Conservation (phyloP, 257 asterid genomes). For the Dorcoceras hygrometricum region DNA sequence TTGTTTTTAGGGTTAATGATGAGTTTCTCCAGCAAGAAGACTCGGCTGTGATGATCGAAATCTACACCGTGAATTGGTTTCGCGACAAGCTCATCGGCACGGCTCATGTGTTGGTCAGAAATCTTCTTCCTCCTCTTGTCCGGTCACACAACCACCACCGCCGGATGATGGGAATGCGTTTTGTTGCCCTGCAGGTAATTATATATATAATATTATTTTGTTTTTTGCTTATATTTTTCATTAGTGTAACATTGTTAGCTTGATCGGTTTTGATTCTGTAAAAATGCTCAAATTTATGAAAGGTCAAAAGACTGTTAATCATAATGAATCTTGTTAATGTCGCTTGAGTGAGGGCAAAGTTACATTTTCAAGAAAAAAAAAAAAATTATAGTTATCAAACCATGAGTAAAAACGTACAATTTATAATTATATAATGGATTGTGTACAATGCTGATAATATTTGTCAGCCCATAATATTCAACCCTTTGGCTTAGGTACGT, state of each 20-base stretch:
- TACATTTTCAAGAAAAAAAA: no score
- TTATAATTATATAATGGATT: no score
- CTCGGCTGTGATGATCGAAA: slow-evolving; percentile 45
- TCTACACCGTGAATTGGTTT: slow-evolving; percentile 38
- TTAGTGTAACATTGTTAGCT: slow-evolving; percentile 40
- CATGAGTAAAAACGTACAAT: no score
- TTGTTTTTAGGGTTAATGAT: slow-evolving; percentile 54
- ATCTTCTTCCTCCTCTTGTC: slow-evolving; percentile 35
- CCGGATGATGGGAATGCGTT: slow-evolving; percentile 59
- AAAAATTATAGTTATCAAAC: no score
- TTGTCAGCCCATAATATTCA: no score
- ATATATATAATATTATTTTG: no score
- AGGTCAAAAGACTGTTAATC: slow-evolving; percentile 43
- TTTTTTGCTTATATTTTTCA: slow-evolving; percentile 5
- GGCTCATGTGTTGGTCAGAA: slow-evolving; percentile 31
- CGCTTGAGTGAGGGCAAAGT: no score
- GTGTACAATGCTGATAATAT: no score
- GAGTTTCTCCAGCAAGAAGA: slow-evolving; percentile 43
- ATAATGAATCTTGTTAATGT: background rate
- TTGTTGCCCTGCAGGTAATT: slow-evolving; percentile 85
- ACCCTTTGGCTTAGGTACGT: slow-evolving; percentile 47
- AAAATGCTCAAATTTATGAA: slow-evolving; percentile 8
- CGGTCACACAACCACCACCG: slow-evolving; percentile 28
- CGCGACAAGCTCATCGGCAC: slow-evolving; percentile 34
- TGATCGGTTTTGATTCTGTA: slow-evolving; percentile 32